A percentile compares a stretch with the other conserved stretches of the same genome.
Conservation (phyloP, 2,329 filamentous ascomycete species). For the Lasiodiplodia citricola region DNA sequence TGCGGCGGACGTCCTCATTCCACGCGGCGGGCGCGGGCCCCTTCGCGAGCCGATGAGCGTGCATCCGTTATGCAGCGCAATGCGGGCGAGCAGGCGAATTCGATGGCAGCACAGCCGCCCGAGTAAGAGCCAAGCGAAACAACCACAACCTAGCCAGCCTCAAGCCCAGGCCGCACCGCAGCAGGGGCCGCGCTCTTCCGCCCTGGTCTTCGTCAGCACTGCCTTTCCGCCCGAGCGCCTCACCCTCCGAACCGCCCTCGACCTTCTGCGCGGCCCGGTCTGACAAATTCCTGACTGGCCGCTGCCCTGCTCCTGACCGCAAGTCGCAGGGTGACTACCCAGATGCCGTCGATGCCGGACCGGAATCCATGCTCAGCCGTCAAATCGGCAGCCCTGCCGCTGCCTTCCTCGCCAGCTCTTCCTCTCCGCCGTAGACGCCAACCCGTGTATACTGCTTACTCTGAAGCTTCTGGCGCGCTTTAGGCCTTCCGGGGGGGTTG, state of each 20-base stretch:
- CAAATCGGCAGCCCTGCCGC: background rate
- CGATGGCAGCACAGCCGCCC: slow-evolving; percentile 11
- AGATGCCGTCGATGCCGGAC: background rate
- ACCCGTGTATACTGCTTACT: slow-evolving; percentile 8
- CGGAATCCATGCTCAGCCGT: background rate
- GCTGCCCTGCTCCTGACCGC: slow-evolving; percentile 16
- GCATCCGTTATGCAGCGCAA: slow-evolving; percentile 19
- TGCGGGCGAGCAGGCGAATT: background rate
- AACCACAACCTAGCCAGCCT: background rate
- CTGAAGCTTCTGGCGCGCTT: background rate
- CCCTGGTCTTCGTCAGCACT: slow-evolving; percentile 7
- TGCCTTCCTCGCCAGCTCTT: background rate
- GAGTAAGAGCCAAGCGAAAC: slow-evolving; percentile 9
- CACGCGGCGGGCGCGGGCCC: slow-evolving; percentile 9
- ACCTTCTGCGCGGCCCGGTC: slow-evolving; percentile 16
- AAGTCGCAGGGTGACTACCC: slow-evolving; percentile 1
- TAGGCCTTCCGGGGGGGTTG: background rate
- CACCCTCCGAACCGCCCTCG: slow-evolving; percentile 11
- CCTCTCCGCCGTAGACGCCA: slow-evolving; percentile 8
- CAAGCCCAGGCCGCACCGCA: slow-evolving; percentile 4
- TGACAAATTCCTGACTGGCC: slow-evolving; percentile 13
- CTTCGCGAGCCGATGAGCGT: slow-evolving; percentile 15
- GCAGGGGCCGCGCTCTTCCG: slow-evolving; percentile 18
- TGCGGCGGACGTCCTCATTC: slow-evolving; percentile 19
- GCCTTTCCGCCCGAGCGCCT: background rate